Base-by-base conservation (phyloP, 768 basidiomycete genomes). In the Termitomyces sp. region DNA sequence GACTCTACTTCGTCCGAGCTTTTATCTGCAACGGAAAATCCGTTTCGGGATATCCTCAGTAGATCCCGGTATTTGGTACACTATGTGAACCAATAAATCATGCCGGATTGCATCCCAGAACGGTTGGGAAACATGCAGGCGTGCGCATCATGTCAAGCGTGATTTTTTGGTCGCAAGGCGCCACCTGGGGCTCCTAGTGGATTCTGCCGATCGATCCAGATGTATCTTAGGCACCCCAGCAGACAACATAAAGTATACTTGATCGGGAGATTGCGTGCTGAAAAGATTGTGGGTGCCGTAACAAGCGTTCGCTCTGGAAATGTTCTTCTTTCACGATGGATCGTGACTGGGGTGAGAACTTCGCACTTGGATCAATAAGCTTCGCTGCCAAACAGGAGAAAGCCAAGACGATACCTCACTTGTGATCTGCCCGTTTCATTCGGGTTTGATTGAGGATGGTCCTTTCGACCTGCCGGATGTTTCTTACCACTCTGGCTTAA, bases 121-220 rank as follows among this genome's bases (percentile, higher is more conserved):
- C 40, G 53, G 58, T 58, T 57, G 58, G 54, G 62, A 60, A 62
- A 59, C 42, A 53, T 50, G 55, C 54, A 57, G 58, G 56, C 56
- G 52, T 41, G 56, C 56, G 60, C 58, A 60, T 60, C 58, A 62
- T 53, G 58, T 59, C 60, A 61, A 56, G 42, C 56, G 54, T 55
- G 62, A 58, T 59, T 55, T 54, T 28, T 41, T 54, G 49, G 52
- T 49, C 41, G 32, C 53, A 57, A 55, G 42, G 55, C 58, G 58
- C 63, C 66, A 67, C 57, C 55, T 60, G 64, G 28, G 10, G 65
- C n/a, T n/a, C n/a, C n/a, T n/a, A n/a, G 58, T 44, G 45, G 57
- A 50, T 63, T 65, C 59, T 66, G 59, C 66, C 66, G 65, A 66
- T 56, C 59, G 58, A 55, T 46, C 54, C 56, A 53, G 60, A 65